Percentiles rank a stretch among this genome's conserved stretches.
Conservation (phyloP, 805 yeast species). For the Barnettozyma salicaria region DNA sequence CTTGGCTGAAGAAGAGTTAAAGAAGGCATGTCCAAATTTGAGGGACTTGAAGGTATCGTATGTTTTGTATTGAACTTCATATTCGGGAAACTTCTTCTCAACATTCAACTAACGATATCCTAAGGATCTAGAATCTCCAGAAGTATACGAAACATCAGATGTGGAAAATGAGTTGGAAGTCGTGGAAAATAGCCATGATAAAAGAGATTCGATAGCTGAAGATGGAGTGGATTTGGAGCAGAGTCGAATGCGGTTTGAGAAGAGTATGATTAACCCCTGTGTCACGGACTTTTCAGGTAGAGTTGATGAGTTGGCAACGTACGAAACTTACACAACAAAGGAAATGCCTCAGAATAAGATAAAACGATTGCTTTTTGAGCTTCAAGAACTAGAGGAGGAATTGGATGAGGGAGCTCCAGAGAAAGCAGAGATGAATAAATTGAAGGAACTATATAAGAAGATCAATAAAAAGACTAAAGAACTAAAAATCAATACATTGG, state of each 20-base stretch:
- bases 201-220: slow-evolving; percentile 24
- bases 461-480: slow-evolving; percentile 14
- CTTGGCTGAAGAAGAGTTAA: too few species aligned
- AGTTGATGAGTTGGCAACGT: slow-evolving; percentile 31
- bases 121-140: slow-evolving; percentile 27
- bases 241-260: slow-evolving; percentile 26
- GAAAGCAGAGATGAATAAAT: slow-evolving; percentile 16
- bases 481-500: slow-evolving; percentile 6
- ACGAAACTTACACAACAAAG: slow-evolving; percentile 26
- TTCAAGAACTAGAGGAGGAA: slow-evolving; percentile 31
- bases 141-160: slow-evolving; percentile 38
- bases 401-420: slow-evolving; percentile 13
- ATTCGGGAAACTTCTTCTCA: not conserved
- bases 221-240: slow-evolving; percentile 12
- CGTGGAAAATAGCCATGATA: not conserved
- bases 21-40: slow-evolving; percentile 14
- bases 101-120: not conserved
- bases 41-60: slow-evolving; percentile 19
- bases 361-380: slow-evolving; percentile 33
- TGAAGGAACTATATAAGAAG: slow-evolving; percentile 19
- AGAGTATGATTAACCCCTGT: slow-evolving; percentile 23
- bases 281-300: slow-evolving; percentile 26
- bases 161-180: slow-evolving; percentile 37
- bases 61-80: not conserved
- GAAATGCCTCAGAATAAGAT: slow-evolving; percentile 37